Base-by-base conservation (phyloP, 2,329 filamentous ascomycete species). In the Colletotrichum horii region DNA sequence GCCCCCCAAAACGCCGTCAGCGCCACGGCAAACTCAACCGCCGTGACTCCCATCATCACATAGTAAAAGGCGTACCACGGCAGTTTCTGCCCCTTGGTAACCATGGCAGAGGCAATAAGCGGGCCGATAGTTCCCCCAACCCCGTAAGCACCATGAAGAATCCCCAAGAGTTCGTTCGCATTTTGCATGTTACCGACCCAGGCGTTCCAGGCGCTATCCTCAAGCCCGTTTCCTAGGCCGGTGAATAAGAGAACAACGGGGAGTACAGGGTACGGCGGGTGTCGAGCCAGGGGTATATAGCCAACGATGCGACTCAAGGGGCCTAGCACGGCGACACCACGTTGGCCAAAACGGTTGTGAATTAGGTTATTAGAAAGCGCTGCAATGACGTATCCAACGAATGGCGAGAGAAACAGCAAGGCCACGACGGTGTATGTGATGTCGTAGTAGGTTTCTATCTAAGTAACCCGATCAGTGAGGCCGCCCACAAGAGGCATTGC, bases 31-130 rank as follows among this genome's bases (percentile, higher is more conserved):
- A 93, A 82, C 80, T 95, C 93, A 30, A 93, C 77, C 1, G 83
- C 86, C 0, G 91, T 88, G 62, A 91, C 82, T 12, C 84, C 91
- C 58, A 93, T 88, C 92, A 96, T 94, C 72, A 95, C 84, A 80
- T 95, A 95, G 83, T 95, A 96, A 83, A 94, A 96, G 14, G 87
- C 87, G 79, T 93, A 95, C 94, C 95, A 97, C 0, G 86, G 86
- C 66, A 93, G 80, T 6, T 85, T 78, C 43, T 52, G 43, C 0
- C 85, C 91, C 77, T 91, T 91, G 0, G 93, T 92, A 43, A 96
- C 90, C 90, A 96, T 92, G 6, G 90, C 89, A 0, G 94, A 95
- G 2, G 94, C 94, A 75, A 95, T 88, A 8, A 96, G 83, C 0
- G 94, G 94, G 6, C 89, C 88, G 15, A 95, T 85, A 0, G 93